Evolutionary conservation across 2,329 filamentous ascomycete species (phyloP).

Genomic region (Talaromyces sp.): DNA sequence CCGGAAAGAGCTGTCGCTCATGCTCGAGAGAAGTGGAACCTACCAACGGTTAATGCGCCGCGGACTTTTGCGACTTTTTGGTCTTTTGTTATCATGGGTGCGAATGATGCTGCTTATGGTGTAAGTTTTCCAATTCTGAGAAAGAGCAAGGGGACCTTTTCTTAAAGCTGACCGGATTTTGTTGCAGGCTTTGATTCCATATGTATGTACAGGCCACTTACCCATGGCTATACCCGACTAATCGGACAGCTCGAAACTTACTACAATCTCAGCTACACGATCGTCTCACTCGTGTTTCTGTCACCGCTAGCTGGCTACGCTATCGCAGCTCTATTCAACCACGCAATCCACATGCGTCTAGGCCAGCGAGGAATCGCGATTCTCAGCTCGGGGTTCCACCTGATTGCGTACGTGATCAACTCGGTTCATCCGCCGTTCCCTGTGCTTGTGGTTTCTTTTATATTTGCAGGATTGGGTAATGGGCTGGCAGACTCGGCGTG

Average conservation of each 20-base stretch:
- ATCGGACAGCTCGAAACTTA: slow-evolving; percentile 41
- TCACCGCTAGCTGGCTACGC: slow-evolving; percentile 47
- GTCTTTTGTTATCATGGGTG: slow-evolving; percentile 54
- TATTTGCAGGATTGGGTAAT: slow-evolving; percentile 66
- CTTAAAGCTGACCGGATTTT: not conserved
- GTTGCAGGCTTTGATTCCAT: slow-evolving; percentile 44
- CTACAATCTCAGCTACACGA: slow-evolving; percentile 43
- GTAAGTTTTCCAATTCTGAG: slow-evolving; percentile 33
- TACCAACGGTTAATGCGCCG: slow-evolving; percentile 44
- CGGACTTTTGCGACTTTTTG: slow-evolving; percentile 52
- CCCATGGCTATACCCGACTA: not conserved
- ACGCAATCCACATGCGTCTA: slow-evolving; percentile 35
- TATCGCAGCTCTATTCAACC: slow-evolving; percentile 40
- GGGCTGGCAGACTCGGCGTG: slow-evolving; percentile 55
- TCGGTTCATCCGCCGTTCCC: slow-evolving; percentile 65
- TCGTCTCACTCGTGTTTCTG: slow-evolving; percentile 48
- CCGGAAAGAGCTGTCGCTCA: not conserved
- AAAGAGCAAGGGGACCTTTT: not conserved
- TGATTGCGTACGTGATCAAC: slow-evolving; percentile 41
- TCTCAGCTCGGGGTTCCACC: slow-evolving; percentile 46
- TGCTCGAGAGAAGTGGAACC: slow-evolving; percentile 44
- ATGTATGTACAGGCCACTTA: slow-evolving; percentile 23
- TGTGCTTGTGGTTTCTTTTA: slow-evolving; percentile 59
- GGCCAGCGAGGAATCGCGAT: slow-evolving; percentile 70
- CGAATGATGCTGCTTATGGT: slow-evolving; percentile 56